phyloP scores from a whole-genome alignment of 169 alveolate species.

The Theileria equi region DNA sequence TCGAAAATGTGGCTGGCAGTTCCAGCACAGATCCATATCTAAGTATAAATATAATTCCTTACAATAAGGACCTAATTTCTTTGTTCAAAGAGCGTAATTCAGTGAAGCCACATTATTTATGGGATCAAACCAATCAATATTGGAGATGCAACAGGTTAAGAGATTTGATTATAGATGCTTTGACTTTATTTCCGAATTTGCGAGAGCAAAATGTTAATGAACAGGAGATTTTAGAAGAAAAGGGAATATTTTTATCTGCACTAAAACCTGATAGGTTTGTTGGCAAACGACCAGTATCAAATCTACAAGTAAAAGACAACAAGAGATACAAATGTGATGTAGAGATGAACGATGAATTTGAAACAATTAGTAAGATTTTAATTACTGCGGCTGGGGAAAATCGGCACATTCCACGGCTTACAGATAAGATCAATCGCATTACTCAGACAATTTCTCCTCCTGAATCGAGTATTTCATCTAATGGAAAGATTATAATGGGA shows the following conservation, averaged over 20 bases:
- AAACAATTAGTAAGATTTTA: constrained; percentile 26
- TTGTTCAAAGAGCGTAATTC: constrained; percentile 35
- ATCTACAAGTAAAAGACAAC: neutral
- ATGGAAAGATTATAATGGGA: constrained; percentile 68
- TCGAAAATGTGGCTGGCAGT: no score
- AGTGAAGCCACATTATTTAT: neutral
- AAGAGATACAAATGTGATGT: neutral
- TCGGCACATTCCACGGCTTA: constrained; percentile 34
- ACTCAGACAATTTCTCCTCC: constrained; percentile 65
- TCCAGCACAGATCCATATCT: constrained; percentile 32
- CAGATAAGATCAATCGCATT: constrained; percentile 12
- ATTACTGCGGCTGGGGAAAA: constrained; percentile 57
- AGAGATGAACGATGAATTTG: constrained; percentile 24
- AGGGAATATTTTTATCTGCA: constrained; percentile 9
- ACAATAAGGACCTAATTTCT: constrained; percentile 46
- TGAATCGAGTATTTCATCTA: constrained; percentile 65
- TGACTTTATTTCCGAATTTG: constrained; percentile 38
- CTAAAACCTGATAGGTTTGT: neutral
- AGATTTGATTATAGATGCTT: constrained; percentile 24
- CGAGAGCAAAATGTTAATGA: constrained; percentile 27
- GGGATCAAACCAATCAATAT: constrained; percentile 23
- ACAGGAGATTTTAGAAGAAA: constrained; percentile 8
- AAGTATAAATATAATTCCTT: constrained; percentile 24
- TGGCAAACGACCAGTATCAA: neutral
- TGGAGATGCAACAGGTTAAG: constrained; percentile 24